Conservation (phyloP, 768 basidiomycete genomes). For the Leccinum boreale region DNA sequence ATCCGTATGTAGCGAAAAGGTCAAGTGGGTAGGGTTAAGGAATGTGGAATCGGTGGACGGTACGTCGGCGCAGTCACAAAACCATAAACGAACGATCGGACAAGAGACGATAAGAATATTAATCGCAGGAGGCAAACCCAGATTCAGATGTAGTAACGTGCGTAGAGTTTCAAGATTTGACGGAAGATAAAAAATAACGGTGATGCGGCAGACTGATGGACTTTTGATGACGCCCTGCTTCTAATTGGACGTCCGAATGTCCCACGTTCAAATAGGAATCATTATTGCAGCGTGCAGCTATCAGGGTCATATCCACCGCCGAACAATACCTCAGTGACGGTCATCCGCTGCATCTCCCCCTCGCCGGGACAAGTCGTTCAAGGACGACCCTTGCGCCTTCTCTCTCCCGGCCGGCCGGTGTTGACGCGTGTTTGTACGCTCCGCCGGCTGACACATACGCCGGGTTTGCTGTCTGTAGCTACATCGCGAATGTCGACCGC, state of each 20-base stretch:
- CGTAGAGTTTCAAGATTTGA: constrained; percentile 21
- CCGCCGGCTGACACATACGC: constrained; percentile 17
- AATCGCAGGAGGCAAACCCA: constrained; percentile 16
- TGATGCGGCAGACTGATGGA: constrained; percentile 10
- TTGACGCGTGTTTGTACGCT: constrained; percentile 23
- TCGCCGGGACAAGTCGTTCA: background rate
- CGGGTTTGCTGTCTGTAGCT: constrained; percentile 10
- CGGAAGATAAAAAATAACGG: constrained; percentile 11
- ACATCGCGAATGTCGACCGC: constrained; percentile 31
- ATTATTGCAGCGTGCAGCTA: background rate
- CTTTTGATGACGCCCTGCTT: constrained; percentile 1
- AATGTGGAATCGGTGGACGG: constrained; percentile 9
- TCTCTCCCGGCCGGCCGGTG: constrained; percentile 8
- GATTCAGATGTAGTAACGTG: constrained; percentile 7
- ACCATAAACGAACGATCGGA: constrained; percentile 31
- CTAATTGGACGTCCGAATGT: background rate
- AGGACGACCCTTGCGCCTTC: background rate
- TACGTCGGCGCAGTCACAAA: constrained; percentile 25
- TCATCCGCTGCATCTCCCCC: background rate
- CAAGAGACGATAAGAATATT: constrained; percentile 25
- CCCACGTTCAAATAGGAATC: constrained; percentile 2
- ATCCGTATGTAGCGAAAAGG: constrained; percentile 14
- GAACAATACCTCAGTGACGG: background rate
- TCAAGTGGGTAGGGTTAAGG: constrained; percentile 16
- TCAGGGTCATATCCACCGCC: constrained; percentile 2